These are phyloP conservation scores for Vitis riparia DNA, from an alignment of 164 flowering plant genomes.

Conservation along the genomic window DNA sequence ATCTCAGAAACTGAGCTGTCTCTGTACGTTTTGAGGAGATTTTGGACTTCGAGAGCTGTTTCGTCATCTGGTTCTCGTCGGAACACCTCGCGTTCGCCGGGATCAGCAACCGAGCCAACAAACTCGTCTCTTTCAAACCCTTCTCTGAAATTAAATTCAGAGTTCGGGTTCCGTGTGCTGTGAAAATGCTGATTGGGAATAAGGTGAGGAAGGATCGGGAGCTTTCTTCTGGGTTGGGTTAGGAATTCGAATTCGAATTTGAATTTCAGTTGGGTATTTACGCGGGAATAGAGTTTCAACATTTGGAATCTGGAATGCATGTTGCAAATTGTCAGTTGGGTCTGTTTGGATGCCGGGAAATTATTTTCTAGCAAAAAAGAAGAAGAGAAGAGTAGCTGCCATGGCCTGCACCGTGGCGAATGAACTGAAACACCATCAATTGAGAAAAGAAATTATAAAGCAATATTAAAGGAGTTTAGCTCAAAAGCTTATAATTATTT, in stretches of 20 bases:
- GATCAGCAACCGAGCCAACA: not conserved
- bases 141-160: not conserved
- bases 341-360: not conserved
- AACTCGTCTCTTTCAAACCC: not conserved
- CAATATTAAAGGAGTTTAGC: too few relatives aligned
- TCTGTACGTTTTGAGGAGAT: constrained; percentile 38
- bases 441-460: too few relatives aligned
- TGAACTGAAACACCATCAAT: too few relatives aligned
- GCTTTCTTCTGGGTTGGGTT: not conserved
- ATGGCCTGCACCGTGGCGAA: too few relatives aligned
- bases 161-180: not conserved
- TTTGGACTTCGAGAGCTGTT: constrained; percentile 44
- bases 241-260: constrained; percentile 6
- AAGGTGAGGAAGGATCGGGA: not conserved
- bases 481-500: too few relatives aligned
- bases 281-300: constrained; percentile 11
- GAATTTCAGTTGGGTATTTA: constrained; percentile 19
- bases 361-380: not conserved
- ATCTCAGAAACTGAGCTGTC: constrained; percentile 35
- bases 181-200: not conserved
- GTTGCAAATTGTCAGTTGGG: too few relatives aligned
- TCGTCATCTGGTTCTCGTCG: constrained; percentile 15
- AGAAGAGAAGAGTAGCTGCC: too few relatives aligned
- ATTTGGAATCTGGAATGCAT: constrained; percentile 18
- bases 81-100: not conserved